These are phyloP conservation scores for Cornus controversa DNA, from an alignment of 148 eudicot genomes.

Conservation along the genomic window DNA sequence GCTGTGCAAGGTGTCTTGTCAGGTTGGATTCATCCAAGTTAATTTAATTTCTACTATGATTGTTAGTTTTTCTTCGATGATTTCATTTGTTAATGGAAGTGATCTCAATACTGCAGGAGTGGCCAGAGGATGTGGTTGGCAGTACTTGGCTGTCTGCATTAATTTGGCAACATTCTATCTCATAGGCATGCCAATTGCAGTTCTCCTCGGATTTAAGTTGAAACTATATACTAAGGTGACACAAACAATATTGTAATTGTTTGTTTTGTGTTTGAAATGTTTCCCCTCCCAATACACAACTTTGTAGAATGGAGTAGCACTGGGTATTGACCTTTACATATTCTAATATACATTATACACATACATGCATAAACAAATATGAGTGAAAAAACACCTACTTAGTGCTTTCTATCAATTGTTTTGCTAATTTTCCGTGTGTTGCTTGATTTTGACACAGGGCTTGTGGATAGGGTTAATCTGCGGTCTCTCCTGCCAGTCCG, in stretches of 20 bases:
- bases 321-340: too few species aligned
- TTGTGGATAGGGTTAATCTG: slow-evolving; percentile 68
- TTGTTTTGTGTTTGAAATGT: not conserved
- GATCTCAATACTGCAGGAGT: slow-evolving; percentile 48
- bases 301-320: too few species aligned
- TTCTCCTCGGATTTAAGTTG: slow-evolving; percentile 55
- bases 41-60: not conserved
- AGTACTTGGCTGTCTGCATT: slow-evolving; percentile 60
- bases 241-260: not conserved
- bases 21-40: slow-evolving; percentile 33
- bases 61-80: not conserved
- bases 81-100: not conserved
- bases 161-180: slow-evolving; percentile 64
- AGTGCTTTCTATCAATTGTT: too few species aligned
- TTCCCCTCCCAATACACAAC: too few species aligned
- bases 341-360: too few species aligned
- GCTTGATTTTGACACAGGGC: slow-evolving; percentile 33
- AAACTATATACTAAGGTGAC: slow-evolving; percentile 59
- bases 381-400: too few species aligned
- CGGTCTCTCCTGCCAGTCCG: slow-evolving; percentile 46
- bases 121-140: slow-evolving; percentile 94
- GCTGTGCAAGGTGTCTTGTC: slow-evolving; percentile 81
- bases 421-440: not conserved
- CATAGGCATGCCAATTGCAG: slow-evolving; percentile 74
- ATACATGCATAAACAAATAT: too few species aligned